Evolutionary conservation across 257 asterid genomes (phyloP).

Genomic region (Nicotiana sylvestris): DNA sequence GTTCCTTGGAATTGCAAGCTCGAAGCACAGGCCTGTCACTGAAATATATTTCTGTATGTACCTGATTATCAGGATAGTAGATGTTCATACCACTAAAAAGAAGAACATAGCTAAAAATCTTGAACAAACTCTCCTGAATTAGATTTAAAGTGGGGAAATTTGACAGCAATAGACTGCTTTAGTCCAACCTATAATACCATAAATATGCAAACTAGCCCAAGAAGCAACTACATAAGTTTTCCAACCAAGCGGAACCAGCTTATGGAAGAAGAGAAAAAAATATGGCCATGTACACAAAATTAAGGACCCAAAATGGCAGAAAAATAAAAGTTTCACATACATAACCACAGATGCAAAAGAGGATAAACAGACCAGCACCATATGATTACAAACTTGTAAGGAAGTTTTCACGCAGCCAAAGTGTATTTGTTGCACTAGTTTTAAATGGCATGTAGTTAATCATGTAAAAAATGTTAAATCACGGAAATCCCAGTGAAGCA

Average conservation of each 20-base stretch:
- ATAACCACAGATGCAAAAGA: background rate
- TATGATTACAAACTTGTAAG: constrained; percentile 6
- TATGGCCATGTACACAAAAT: background rate
- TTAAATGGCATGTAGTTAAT: background rate
- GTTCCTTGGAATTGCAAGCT: constrained; percentile 75
- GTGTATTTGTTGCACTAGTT: background rate
- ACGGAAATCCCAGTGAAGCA: background rate
- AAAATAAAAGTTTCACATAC: background rate
- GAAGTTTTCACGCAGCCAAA: constrained; percentile 1
- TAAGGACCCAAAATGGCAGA: background rate
- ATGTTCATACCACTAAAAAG: constrained; percentile 2
- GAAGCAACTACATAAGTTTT: background rate
- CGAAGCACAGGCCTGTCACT: constrained; percentile 84
- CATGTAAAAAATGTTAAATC: background rate
- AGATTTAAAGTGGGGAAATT: background rate
- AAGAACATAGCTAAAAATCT: background rate
- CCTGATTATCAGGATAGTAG: constrained; percentile 36
- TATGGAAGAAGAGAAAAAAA: background rate
- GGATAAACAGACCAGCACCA: background rate
- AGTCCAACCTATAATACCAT: background rate
- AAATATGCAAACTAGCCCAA: background rate
- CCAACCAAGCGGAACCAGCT: background rate
- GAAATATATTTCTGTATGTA: constrained; percentile 87
- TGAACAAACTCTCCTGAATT: background rate
- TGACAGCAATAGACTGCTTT: background rate